Base-by-base conservation (phyloP, 2,329 filamentous ascomycete species). In the Talaromyces sp. region DNA sequence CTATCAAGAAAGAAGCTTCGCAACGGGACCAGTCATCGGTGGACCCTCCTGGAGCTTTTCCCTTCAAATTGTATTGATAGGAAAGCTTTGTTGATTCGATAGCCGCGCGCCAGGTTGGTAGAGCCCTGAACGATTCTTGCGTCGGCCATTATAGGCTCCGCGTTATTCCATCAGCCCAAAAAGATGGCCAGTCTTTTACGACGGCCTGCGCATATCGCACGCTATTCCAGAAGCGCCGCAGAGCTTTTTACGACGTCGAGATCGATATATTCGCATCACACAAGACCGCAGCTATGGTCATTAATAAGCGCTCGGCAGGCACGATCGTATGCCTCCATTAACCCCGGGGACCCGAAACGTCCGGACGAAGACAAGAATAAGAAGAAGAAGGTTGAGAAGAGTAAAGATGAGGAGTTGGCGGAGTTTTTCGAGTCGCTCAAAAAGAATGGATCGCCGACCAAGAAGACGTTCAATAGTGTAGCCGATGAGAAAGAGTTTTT, bases 161-260 rank as follows among this genome's bases (percentile, higher is more conserved):
- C 69, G 68, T 69, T 61, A 63, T 63, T 60, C 62, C 64, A 67
- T 48, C 37, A 41, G 11, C 31, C 35, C 31, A 36, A 39, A 53
- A 75, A 78, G 71, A 89, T 89, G 86, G 85, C 84, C 72, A 83
- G 83, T 67, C 78, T 86, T 68, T 76, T 88, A 65, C 83, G 85
- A 72, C 84, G 84, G 73, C 81, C 86, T 72, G 83, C 84, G 77
- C 82, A 84, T 72, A 76, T 89, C 70, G 83, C 84, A 75, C 81
- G 82, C 72, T 78, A 84, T 69, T 82, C 83, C 60, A 81, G 81
- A 72, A 76, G 81, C 64, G 80, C 80, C 64, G 76, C 81, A 68
- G 79, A 80, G 68, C 75, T 77, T 66, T 74, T 80, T 61, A 73
- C 81, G 56, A 78, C 79, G 67, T 74, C 78, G 62, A 76, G 77